phyloP scores from a whole-genome alignment of 768 basidiomycete genomes.

The Lyophyllum atratum region DNA sequence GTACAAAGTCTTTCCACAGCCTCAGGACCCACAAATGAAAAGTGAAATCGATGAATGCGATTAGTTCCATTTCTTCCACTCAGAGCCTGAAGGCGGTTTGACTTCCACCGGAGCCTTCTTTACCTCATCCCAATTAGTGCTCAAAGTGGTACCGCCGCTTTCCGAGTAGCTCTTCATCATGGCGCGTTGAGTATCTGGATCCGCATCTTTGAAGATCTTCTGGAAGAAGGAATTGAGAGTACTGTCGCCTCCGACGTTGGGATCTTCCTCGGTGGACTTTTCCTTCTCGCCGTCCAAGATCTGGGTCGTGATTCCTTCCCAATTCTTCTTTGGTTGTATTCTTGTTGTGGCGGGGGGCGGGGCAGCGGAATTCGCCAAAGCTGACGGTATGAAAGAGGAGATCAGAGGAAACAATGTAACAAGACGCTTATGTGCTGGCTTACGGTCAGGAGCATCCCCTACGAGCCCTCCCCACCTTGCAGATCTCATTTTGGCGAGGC shows the following conservation, averaged over 20 bases:
- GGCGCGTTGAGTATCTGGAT: constrained; percentile 87
- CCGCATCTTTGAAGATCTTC: constrained; percentile 87
- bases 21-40: constrained; percentile 3
- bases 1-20: background rate
- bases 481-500: constrained; percentile 63
- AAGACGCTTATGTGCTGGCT: constrained; percentile 26
- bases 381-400: constrained; percentile 16
- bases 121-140: constrained; percentile 96
- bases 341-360: constrained; percentile 33
- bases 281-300: constrained; percentile 73
- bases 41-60: background rate
- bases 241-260: constrained; percentile 87
- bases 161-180: constrained; percentile 99
- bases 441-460: constrained; percentile 78
- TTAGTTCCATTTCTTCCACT: constrained; percentile 80
- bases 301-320: constrained; percentile 79
- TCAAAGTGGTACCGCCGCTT: constrained; percentile 92
- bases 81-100: constrained; percentile 81
- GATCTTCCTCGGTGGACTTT: constrained; percentile 70
- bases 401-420: background rate
- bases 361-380: constrained; percentile 31
- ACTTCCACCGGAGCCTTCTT: constrained; percentile 68
- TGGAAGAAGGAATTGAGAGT: constrained; percentile 90
- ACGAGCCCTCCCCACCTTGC: constrained; percentile 78
- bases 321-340: constrained; percentile 66